A percentile compares a stretch with the other conserved stretches of the same genome.
Evolutionary conservation across 441 rosid genomes (phyloP).

Genomic region (Gossypium laxum): DNA sequence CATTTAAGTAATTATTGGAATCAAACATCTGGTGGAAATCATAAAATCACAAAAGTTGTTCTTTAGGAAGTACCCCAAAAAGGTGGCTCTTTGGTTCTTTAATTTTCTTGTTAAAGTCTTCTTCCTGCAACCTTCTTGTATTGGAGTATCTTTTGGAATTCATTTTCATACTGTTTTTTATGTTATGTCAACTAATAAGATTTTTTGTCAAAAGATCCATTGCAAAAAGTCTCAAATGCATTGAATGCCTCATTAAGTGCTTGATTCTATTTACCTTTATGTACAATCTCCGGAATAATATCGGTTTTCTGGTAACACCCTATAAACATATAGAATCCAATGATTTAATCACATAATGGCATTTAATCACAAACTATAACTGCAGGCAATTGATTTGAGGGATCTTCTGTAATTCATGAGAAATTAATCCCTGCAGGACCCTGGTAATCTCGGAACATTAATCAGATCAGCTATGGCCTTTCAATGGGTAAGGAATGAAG

Average conservation of each 20-base stretch:
- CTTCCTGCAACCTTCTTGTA: neutral
- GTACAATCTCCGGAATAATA: neutral
- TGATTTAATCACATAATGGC: constrained; percentile 4
- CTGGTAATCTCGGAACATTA: constrained; percentile 88
- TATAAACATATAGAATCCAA: constrained; percentile 6
- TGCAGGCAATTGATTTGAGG: constrained; percentile 12
- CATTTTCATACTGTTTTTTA: neutral
- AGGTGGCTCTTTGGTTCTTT: neutral
- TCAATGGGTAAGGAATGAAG: constrained; percentile 52
- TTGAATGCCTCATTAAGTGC: neutral
- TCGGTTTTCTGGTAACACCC: neutral
- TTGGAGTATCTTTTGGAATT: neutral
- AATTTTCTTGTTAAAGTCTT: neutral
- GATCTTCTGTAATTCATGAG: constrained; percentile 17
- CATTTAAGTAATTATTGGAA: neutral
- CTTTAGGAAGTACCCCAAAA: neutral
- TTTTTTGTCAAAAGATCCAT: neutral
- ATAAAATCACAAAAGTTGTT: neutral
- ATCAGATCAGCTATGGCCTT: constrained; percentile 81
- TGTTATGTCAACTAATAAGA: constrained; percentile 3
- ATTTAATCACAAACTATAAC: constrained; percentile 5
- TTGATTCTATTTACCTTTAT: neutral
- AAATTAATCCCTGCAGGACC: constrained; percentile 52
- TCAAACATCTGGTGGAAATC: neutral
- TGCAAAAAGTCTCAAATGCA: neutral